Base-by-base conservation (phyloP, 306 rosid genomes). In the Cercis canadensis region DNA sequence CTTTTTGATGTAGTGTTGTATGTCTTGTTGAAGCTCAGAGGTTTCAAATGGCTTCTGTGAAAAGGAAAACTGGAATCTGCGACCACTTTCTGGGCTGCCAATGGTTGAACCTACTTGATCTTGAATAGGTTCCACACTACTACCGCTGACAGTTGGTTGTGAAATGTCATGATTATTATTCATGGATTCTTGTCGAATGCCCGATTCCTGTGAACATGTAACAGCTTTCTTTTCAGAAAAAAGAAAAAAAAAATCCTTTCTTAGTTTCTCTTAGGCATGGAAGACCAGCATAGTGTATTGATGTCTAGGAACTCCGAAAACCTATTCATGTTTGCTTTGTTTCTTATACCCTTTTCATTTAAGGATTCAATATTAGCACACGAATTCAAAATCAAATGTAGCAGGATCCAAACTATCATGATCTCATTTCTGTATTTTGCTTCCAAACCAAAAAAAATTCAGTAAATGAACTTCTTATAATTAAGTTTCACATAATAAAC, bases 1-100 rank as follows among this genome's bases (percentile, higher is more conserved):
- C 44, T 69, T 77, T 69, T 70, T 84, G 32, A 91, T 84, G 73
- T 84, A 94, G 65, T 90, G 90, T 62, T 75, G 87, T 43, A 93
- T 82, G 62, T 82, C 93, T 14, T 65, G 77, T 41, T 82, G 79
- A 55, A 76, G 57, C 46, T 75, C 83, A 29, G 65, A 51, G 33
- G 69, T 52, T 84, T 84, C 90, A 4, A 65, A 57, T 53, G 89
- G 79, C 65, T 83, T 90, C 10, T 65, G 84, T 7, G 83, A 62
- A 82, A 93, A 81, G 34, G 98, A 87, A 69, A 90, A 88, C 45
- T 76, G 75, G 53, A 68, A 62, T 75, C 82, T 85, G 75, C 64
- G 54, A 44, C 74, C 72, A 41, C 67, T 59, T 18, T 55, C 72
- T 41, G 72, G 47, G 29, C 14, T 78, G 69, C 65, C 72, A 40